These are phyloP conservation scores for Schizophyllum amplum DNA, from an alignment of 1,284 basidiomycete genomes.

Conservation along the genomic window DNA sequence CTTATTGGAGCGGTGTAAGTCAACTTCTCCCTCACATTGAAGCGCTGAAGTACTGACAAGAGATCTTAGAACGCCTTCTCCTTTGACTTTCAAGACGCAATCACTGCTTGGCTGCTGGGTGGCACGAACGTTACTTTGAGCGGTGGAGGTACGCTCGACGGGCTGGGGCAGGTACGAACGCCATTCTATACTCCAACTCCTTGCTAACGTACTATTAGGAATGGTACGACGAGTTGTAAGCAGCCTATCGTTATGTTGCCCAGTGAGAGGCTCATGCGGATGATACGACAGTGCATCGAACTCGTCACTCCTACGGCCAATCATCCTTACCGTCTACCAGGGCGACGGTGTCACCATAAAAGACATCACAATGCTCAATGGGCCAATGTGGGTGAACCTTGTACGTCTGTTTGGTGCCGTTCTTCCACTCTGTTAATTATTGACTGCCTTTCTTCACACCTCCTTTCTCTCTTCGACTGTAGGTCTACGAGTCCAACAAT, in stretches of 20 bases:
- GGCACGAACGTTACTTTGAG: slow-evolving; percentile 48
- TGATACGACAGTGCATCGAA: slow-evolving; percentile 26
- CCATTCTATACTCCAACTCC: slow-evolving; percentile 5
- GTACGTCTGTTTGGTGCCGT: slow-evolving; percentile 31
- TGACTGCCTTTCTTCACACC: not conserved
- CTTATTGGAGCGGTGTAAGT: slow-evolving; percentile 44
- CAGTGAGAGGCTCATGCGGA: not conserved
- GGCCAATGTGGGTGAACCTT: slow-evolving; percentile 44
- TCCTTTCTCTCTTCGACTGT: not conserved
- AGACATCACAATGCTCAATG: slow-evolving; percentile 39
- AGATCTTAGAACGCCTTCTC: slow-evolving; percentile 39
- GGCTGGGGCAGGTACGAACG: slow-evolving; percentile 39
- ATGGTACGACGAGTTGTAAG: slow-evolving; percentile 52
- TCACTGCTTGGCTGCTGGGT: slow-evolving; percentile 56
- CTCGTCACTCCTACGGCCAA: slow-evolving; percentile 47
- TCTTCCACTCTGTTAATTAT: too few species aligned
- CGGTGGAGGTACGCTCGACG: slow-evolving; percentile 54
- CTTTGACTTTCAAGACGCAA: slow-evolving; percentile 48
- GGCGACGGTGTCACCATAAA: slow-evolving; percentile 47
- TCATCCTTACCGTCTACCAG: slow-evolving; percentile 52
- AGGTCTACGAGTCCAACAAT: slow-evolving; percentile 39
- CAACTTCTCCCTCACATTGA: not conserved
- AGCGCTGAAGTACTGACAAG: not conserved
- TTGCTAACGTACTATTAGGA: not conserved
- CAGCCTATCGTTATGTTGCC: not conserved